Conservation (phyloP, 176 grass and related monocot species). For the Bothriochloa decipiens region DNA sequence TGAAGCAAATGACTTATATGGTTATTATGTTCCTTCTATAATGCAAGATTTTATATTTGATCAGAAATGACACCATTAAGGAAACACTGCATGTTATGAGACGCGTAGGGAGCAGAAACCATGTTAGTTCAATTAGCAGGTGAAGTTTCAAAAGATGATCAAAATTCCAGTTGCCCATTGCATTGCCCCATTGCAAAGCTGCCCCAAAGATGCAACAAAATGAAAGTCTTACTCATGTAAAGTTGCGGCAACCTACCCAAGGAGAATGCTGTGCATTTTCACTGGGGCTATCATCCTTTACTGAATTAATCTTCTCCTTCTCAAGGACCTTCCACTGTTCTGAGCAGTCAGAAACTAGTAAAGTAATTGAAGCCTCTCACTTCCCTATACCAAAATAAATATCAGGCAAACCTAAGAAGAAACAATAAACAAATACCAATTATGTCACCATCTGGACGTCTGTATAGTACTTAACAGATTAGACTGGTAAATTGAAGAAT, state of each 20-base stretch:
- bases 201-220: slow-evolving; percentile 1
- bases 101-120: not conserved
- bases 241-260: slow-evolving; percentile 61
- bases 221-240: slow-evolving; percentile 12
- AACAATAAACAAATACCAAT: not conserved
- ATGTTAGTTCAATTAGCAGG: slow-evolving; percentile 32
- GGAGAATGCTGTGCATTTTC: slow-evolving; percentile 42
- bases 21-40: not conserved
- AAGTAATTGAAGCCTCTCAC: slow-evolving; percentile 74
- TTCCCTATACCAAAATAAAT: slow-evolving; percentile 71
- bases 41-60: not conserved
- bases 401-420: slow-evolving; percentile 21
- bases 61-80: not conserved
- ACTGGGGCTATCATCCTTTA: slow-evolving; percentile 22
- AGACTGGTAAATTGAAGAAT: slow-evolving; percentile 17
- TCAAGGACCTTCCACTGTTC: slow-evolving; percentile 45
- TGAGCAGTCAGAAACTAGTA: slow-evolving; percentile 78
- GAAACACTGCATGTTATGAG: not conserved
- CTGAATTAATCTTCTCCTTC: slow-evolving; percentile 38
- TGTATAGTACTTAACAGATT: slow-evolving; percentile 21
- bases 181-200: slow-evolving; percentile 20
- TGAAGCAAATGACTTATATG: slow-evolving; percentile 11
- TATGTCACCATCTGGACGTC: not conserved
- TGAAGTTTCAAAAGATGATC: not conserved
- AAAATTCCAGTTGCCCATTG: slow-evolving; percentile 13